Conservation (phyloP, 2,329 filamentous ascomycete species). For the Fusarium ambrosium region DNA sequence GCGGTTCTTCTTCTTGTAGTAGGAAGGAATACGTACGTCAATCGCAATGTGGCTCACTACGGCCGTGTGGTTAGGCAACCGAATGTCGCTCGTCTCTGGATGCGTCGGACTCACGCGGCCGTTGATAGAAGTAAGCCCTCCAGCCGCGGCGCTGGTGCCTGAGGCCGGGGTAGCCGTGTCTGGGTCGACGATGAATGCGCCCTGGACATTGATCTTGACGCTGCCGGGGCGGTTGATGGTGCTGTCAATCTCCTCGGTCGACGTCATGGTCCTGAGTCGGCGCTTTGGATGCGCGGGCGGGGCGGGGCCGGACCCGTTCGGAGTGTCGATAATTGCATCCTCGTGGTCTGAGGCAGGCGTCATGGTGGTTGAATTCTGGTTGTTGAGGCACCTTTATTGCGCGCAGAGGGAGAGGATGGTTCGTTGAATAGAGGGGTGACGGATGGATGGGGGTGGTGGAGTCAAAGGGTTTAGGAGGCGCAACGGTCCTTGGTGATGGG, state of each 20-base stretch:
- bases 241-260: slow-evolving; percentile 70
- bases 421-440: slow-evolving; percentile 21
- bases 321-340: slow-evolving; percentile 34
- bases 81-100: slow-evolving; percentile 89
- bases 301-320: slow-evolving; percentile 16
- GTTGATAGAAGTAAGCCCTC: slow-evolving; percentile 47
- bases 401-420: slow-evolving; percentile 10
- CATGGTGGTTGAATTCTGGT: slow-evolving; percentile 27
- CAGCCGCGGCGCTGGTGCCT: slow-evolving; percentile 41
- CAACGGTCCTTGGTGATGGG: slow-evolving; percentile 2
- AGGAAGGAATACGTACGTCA: slow-evolving; percentile 74
- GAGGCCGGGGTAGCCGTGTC: slow-evolving; percentile 69
- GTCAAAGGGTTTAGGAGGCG: slow-evolving; percentile 28
- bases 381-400: slow-evolving; percentile 1
- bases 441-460: slow-evolving; percentile 17
- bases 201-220: slow-evolving; percentile 95
- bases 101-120: slow-evolving; percentile 63
- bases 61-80: slow-evolving; percentile 94
- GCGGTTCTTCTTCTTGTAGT: slow-evolving; percentile 20
- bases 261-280: slow-evolving; percentile 56
- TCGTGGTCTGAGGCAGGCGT: slow-evolving; percentile 45
- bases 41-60: slow-evolving; percentile 97
- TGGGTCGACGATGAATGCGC: slow-evolving; percentile 95
- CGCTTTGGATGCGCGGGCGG: slow-evolving; percentile 34
- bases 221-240: slow-evolving; percentile 74